A percentile compares a stretch with the other conserved stretches of the same genome.
These are phyloP conservation scores for Alternaria dauci DNA, from an alignment of 2,329 filamentous ascomycete genomes.

Conservation along the genomic window DNA sequence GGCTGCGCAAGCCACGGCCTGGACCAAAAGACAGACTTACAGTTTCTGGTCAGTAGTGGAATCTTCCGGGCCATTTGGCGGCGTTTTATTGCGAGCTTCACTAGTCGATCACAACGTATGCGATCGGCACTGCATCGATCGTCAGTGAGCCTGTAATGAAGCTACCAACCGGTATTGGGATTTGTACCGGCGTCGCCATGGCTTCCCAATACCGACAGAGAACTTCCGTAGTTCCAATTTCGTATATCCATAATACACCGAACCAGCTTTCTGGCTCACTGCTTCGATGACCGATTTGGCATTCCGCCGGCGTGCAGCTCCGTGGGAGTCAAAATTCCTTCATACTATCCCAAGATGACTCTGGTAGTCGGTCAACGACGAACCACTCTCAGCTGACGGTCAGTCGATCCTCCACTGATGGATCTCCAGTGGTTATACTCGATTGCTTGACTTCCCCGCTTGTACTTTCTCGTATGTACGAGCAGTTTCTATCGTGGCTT, in stretches of 20 bases:
- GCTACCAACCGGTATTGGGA: not conserved
- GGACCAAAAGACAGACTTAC: not conserved
- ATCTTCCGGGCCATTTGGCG: not conserved
- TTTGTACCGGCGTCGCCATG: not conserved
- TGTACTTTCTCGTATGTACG: not conserved
- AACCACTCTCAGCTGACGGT: not conserved
- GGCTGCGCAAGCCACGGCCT: slow-evolving; percentile 12
- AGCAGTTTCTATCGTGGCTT: not conserved
- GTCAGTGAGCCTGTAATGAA: not conserved
- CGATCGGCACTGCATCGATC: slow-evolving; percentile 20
- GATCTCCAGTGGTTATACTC: not conserved
- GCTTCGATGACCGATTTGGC: not conserved
- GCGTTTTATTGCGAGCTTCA: not conserved
- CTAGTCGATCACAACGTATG: not conserved
- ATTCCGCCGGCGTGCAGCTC: not conserved
- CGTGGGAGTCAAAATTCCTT: not conserved
- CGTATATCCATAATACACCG: not conserved
- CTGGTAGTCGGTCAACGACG: not conserved
- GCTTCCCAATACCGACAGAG: not conserved
- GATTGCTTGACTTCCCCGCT: not conserved
- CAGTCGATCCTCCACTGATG: not conserved
- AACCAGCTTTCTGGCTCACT: not conserved
- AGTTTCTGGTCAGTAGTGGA: not conserved
- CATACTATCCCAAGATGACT: not conserved
- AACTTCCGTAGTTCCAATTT: not conserved